Conservation (phyloP, 106 monocot species). For the Allium cepa region DNA sequence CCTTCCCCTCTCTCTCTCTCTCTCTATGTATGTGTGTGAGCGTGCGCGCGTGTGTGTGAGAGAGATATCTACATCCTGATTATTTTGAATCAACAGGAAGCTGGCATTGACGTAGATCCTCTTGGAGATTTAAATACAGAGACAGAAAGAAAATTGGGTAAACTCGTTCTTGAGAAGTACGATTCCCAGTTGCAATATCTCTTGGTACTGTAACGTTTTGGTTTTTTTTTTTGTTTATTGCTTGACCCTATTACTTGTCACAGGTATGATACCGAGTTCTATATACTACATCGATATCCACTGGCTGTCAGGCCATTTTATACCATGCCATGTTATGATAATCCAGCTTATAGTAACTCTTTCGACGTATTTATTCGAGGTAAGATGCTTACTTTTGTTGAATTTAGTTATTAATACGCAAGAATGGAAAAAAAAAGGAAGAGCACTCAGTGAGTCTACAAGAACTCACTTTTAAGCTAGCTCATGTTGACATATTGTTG, state of each 20-base stretch:
- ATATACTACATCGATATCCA: slow-evolving; percentile 82
- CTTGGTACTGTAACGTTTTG: background rate
- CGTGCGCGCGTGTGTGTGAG: too few relatives aligned
- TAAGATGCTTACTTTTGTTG: slow-evolving; percentile 12
- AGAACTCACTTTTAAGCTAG: too few relatives aligned
- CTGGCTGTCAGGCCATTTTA: slow-evolving; percentile 93
- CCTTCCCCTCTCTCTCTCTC: too few relatives aligned
- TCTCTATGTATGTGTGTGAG: too few relatives aligned
- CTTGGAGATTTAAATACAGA: slow-evolving; percentile 91
- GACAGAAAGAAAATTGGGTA: slow-evolving; percentile 80
- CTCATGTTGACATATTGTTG: too few relatives aligned
- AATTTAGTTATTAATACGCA: background rate
- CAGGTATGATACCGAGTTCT: slow-evolving; percentile 92
- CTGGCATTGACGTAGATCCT: slow-evolving; percentile 80
- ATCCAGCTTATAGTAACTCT: slow-evolving; percentile 77
- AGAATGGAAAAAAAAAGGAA: too few relatives aligned
- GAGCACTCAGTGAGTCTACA: too few relatives aligned
- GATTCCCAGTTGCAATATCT: slow-evolving; percentile 4
- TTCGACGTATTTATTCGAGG: slow-evolving; percentile 99
- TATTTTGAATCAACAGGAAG: slow-evolving; percentile 38
- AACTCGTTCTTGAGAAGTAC: slow-evolving; percentile 85
- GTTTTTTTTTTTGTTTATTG: background rate
- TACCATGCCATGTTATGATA: slow-evolving; percentile 95
- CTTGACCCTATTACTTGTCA: slow-evolving; percentile 2
- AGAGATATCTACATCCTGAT: too few relatives aligned